Evolutionary conservation across 352 stramenopile species (phyloP).

Genomic region (Globisporangium middletonii): DNA sequence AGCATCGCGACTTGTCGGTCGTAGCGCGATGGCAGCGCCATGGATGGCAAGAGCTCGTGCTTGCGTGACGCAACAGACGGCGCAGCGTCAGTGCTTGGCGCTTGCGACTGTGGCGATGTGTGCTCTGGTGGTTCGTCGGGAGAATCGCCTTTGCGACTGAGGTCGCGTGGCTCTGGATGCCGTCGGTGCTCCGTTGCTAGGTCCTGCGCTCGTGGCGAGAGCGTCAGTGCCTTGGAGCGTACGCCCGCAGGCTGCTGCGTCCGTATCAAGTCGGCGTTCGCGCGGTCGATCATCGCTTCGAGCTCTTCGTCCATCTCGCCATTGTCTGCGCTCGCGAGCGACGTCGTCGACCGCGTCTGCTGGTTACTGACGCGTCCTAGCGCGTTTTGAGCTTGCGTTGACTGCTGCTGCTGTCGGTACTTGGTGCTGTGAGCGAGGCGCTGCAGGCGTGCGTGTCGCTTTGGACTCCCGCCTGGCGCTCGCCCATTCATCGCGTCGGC

Average conservation of each 20-base stretch:
- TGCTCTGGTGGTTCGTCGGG: too few relatives aligned
- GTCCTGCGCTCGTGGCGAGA: too few relatives aligned
- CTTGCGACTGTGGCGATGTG: too few relatives aligned
- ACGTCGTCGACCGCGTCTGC: slow-evolving; percentile 24
- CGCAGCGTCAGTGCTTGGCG: background rate
- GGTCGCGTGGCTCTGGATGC: too few relatives aligned
- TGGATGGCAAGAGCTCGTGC: slow-evolving; percentile 23
- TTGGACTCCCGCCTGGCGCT: background rate
- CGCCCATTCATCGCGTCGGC: too few relatives aligned
- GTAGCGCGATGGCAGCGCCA: slow-evolving; percentile 19
- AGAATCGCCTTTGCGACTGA: too few relatives aligned
- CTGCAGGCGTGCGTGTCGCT: background rate
- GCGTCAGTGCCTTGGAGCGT: background rate
- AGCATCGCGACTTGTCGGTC: slow-evolving; percentile 43
- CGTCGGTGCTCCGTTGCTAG: too few relatives aligned
- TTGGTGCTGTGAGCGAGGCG: too few relatives aligned
- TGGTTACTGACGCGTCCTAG: background rate
- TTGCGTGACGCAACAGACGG: slow-evolving; percentile 19
- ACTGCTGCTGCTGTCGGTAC: background rate
- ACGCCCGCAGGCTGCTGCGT: slow-evolving; percentile 7
- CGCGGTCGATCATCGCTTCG: slow-evolving; percentile 61
- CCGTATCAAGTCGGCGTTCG: slow-evolving; percentile 13
- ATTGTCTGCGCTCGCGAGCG: slow-evolving; percentile 29
- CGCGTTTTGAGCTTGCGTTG: background rate
- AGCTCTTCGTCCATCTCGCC: slow-evolving; percentile 70